Conservation (phyloP, 2,329 filamentous ascomycete genomes). For the Aschersonia sp. region DNA sequence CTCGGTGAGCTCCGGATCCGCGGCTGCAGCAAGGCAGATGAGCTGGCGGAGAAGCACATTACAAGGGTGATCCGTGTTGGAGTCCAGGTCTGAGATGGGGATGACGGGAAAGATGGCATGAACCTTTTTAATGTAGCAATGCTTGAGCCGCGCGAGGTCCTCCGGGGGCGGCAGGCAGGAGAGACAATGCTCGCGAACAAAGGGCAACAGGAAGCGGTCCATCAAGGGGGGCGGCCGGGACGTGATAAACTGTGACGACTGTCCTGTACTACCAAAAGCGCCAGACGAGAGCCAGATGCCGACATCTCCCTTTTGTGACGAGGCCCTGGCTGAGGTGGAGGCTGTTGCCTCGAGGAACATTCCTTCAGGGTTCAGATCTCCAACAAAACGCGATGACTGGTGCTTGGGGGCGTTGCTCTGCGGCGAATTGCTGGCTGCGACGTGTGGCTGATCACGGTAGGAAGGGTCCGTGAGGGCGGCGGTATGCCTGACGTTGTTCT, state of each 20-base stretch:
- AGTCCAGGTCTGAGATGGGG: constrained; percentile 19
- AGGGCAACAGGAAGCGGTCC: constrained; percentile 25
- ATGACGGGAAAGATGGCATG: constrained; percentile 41
- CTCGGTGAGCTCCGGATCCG: constrained; percentile 28
- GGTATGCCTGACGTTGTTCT: neutral
- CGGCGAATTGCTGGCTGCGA: neutral
- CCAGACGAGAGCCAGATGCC: constrained; percentile 37
- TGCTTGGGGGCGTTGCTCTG: constrained; percentile 1
- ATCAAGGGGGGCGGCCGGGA: constrained; percentile 22
- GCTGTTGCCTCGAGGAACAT: constrained; percentile 41
- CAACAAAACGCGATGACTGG: constrained; percentile 34
- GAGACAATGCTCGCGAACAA: constrained; percentile 30
- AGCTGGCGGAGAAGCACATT: constrained; percentile 35
- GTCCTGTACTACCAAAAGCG: constrained; percentile 9
- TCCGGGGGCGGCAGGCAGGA: constrained; percentile 29
- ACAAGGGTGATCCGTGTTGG: constrained; percentile 16
- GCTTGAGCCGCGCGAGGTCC: constrained; percentile 29
- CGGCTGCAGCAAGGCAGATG: constrained; percentile 38
- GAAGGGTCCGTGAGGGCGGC: neutral
- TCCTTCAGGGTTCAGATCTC: constrained; percentile 44
- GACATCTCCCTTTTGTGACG: constrained; percentile 34
- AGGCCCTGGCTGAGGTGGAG: constrained; percentile 15
- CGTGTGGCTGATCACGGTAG: neutral
- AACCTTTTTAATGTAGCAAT: constrained; percentile 34
- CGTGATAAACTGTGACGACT: constrained; percentile 21